A percentile compares a stretch with the other conserved stretches of the same genome.
These are phyloP conservation scores for Ceratocystiopsis sp. DNA, from an alignment of 2,329 filamentous ascomycete genomes.

Conservation along the genomic window DNA sequence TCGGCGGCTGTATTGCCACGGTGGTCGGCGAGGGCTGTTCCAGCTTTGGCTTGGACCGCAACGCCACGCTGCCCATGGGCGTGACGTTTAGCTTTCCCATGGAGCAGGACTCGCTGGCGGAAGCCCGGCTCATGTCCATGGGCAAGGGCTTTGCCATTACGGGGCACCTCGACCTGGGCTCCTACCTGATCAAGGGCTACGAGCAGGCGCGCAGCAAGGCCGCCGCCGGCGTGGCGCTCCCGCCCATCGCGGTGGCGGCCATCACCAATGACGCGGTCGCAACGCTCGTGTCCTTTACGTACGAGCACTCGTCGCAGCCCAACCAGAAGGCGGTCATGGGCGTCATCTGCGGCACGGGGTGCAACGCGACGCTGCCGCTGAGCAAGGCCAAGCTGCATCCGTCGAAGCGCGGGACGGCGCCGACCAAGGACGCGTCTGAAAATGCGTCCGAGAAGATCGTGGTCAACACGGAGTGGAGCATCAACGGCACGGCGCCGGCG, in stretches of 20 bases:
- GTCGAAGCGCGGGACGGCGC: conserved; percentile 35
- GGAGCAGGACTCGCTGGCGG: conserved; percentile 43
- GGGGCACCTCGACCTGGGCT: conserved; percentile 41
- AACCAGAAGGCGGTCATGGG: conserved; percentile 58
- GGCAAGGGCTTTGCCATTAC: conserved; percentile 53
- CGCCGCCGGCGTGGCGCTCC: conserved; percentile 25
- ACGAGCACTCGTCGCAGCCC: conserved; percentile 43
- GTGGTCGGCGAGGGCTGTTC: conserved; percentile 45
- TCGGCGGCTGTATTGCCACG: conserved; percentile 58
- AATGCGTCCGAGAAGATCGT: conserved; percentile 40
- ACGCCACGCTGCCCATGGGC: conserved; percentile 40
- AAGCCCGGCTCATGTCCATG: conserved; percentile 50
- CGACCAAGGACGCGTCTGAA: conserved; percentile 32
- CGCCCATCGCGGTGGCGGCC: conserved; percentile 51
- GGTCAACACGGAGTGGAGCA: conserved; percentile 74
- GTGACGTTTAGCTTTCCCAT: conserved; percentile 59
- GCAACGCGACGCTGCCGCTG: conserved; percentile 65
- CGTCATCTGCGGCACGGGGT: conserved; percentile 65
- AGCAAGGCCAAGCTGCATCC: conserved; percentile 41
- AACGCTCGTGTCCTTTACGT: conserved; percentile 61
- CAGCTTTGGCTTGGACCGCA: conserved; percentile 22
- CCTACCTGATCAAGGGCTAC: conserved; percentile 42
- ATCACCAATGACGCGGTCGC: conserved; percentile 73
- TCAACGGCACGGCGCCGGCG: conserved; percentile 55
- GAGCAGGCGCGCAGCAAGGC: conserved; percentile 23